phyloP scores from a whole-genome alignment of 129 eudicot species.

The Flaveria bidentis region DNA sequence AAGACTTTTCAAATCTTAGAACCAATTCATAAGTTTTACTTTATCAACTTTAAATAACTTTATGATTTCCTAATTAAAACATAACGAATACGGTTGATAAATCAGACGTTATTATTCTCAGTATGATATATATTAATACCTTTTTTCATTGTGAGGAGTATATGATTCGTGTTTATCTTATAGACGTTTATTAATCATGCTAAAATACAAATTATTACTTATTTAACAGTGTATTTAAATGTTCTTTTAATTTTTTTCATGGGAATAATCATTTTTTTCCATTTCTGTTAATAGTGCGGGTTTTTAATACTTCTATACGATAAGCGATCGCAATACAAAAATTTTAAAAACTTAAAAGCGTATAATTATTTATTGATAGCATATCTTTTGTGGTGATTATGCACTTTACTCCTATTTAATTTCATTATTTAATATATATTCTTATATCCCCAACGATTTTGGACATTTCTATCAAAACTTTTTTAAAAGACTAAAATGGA shows the following conservation, averaged over 20 bases:
- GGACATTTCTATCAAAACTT: background rate
- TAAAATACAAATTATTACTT: background rate
- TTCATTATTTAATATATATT: background rate
- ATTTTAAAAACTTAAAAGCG: background rate
- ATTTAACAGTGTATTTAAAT: background rate
- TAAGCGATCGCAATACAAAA: background rate
- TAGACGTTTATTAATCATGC: conserved; percentile 11
- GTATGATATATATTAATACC: background rate
- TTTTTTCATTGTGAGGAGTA: background rate
- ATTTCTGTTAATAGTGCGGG: background rate
- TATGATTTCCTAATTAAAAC: background rate
- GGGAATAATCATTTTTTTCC: background rate
- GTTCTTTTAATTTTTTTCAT: background rate
- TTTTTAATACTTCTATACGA: background rate
- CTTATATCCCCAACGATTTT: conserved; percentile 8
- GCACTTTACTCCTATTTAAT: conserved; percentile 8
- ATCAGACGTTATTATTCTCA: background rate
- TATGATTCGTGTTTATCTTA: conserved; percentile 31
- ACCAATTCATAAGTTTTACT: background rate
- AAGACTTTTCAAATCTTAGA: background rate
- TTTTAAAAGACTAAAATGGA: background rate
- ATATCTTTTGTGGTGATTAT: conserved; percentile 14
- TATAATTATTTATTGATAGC: background rate
- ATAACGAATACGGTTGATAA: background rate
- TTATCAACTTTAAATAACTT: background rate